Evolutionary conservation across 768 basidiomycete genomes (phyloP).

Genomic region (Mycena venus): DNA sequence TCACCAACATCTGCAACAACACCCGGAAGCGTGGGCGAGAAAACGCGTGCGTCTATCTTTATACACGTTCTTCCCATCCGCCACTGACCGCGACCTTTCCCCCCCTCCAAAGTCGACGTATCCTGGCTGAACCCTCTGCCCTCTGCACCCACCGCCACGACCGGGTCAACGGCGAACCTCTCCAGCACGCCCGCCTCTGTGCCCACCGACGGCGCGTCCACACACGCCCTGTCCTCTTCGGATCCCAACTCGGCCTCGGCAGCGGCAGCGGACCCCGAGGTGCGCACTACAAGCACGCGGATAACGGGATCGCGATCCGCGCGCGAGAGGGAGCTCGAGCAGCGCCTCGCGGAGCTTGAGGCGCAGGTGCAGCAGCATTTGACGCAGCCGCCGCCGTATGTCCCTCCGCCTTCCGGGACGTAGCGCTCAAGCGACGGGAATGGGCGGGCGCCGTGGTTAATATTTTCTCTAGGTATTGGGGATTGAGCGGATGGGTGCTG

Average conservation of each 20-base stretch:
- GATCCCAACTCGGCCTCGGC: neutral
- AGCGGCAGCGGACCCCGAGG: neutral
- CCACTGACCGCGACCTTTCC: neutral
- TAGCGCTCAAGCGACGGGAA: no score
- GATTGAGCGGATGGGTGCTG: no score
- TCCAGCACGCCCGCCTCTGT: neutral
- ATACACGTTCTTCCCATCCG: neutral
- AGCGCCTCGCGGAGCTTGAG: constrained; percentile 16
- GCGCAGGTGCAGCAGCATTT: constrained; percentile 27
- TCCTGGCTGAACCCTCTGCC: neutral
- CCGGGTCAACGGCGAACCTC: neutral
- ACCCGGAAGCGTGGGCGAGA: neutral
- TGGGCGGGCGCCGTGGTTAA: no score
- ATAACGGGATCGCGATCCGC: neutral
- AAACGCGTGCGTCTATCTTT: neutral
- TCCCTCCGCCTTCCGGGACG: neutral
- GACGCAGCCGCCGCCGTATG: neutral
- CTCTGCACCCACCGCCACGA: neutral
- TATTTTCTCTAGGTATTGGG: no score
- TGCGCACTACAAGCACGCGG: neutral
- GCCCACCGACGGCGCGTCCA: neutral
- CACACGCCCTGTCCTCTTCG: neutral
- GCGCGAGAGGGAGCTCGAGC: constrained; percentile 10
- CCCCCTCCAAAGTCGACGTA: neutral
- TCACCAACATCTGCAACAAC: neutral